A percentile compares a stretch with the other conserved stretches of the same genome.
These are phyloP conservation scores for Pythium aristosporum DNA, from an alignment of 352 stramenopile genomes.

Conservation along the genomic window DNA sequence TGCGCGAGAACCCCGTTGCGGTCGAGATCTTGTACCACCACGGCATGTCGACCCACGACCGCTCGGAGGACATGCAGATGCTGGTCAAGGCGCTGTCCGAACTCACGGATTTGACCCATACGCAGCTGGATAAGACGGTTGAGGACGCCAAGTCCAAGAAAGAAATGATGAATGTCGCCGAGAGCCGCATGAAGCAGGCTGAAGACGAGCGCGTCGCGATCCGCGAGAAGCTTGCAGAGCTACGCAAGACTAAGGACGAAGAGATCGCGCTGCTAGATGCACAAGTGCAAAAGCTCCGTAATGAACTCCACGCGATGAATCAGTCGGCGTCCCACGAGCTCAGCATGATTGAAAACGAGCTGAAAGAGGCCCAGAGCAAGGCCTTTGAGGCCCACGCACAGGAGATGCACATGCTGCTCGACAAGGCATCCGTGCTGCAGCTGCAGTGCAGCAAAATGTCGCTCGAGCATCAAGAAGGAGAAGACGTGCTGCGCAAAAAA, in stretches of 20 bases:
- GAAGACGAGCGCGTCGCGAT: conserved; percentile 78
- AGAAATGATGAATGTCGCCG: conserved; percentile 72
- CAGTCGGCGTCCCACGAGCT: conserved; percentile 73
- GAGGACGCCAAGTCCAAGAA: conserved; percentile 86
- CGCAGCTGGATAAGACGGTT: conserved; percentile 77
- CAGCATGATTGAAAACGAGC: conserved; percentile 70
- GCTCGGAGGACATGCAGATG: conserved; percentile 67
- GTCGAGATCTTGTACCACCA: conserved; percentile 79
- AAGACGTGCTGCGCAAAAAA: conserved; percentile 76
- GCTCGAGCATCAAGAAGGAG: conserved; percentile 81
- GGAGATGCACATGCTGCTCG: conserved; percentile 70
- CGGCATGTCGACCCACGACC: conserved; percentile 47
- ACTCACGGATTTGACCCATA: conserved; percentile 77
- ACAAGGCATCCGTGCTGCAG: conserved; percentile 56
- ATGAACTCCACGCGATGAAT: conserved; percentile 72
- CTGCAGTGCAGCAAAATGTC: conserved; percentile 63
- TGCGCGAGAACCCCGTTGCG: conserved; percentile 71
- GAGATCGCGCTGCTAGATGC: conserved; percentile 77
- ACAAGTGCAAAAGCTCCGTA: conserved; percentile 79
- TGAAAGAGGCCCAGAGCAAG: conserved; percentile 73
- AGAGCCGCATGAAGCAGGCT: conserved; percentile 77
- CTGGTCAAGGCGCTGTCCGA: conserved; percentile 78
- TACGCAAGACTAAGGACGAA: conserved; percentile 81
- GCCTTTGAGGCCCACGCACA: conserved; percentile 74
- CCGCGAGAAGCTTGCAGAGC: conserved; percentile 72